Evolutionary conservation across 75 land plant species (phyloP).

Genomic region (Azolla pinnata): DNA sequence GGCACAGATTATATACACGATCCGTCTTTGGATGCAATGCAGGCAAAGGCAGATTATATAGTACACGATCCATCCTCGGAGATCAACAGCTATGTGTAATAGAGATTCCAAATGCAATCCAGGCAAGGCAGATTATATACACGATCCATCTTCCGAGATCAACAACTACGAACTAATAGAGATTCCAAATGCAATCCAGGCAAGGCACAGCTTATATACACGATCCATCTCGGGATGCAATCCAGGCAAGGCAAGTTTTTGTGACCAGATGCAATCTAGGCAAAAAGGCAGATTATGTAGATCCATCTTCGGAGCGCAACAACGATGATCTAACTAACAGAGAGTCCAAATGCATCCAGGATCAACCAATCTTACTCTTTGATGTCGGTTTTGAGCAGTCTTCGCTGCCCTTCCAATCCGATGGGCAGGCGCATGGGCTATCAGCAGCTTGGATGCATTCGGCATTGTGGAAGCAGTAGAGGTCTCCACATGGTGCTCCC

Average conservation of each 20-base stretch:
- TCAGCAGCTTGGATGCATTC: slow-evolving; percentile 18
- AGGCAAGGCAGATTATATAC: too few relatives aligned
- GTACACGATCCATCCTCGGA: background rate
- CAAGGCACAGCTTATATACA: background rate
- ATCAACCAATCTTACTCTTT: slow-evolving; percentile 4
- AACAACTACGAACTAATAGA: too few relatives aligned
- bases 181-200: too few relatives aligned
- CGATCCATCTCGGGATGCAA: too few relatives aligned
- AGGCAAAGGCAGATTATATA: background rate
- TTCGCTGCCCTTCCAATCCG: slow-evolving; percentile 36
- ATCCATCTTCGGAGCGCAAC: background rate
- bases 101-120: background rate
- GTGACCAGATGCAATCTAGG: background rate
- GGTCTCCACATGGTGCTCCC: slow-evolving; percentile 35
- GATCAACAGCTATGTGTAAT: too few relatives aligned
- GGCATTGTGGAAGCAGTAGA: slow-evolving; percentile 38
- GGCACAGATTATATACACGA: too few relatives aligned
- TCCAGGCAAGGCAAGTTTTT: background rate
- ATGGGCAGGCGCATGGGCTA: slow-evolving; percentile 27
- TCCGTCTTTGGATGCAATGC: background rate
- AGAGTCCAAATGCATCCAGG: background rate
- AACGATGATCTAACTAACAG: too few relatives aligned
- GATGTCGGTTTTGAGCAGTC: slow-evolving; percentile 36
- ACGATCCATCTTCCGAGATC: too few relatives aligned
- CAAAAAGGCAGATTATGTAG: background rate